phyloP scores from a whole-genome alignment of 2,329 filamentous ascomycete genomes.

The Boeremia exigua region DNA sequence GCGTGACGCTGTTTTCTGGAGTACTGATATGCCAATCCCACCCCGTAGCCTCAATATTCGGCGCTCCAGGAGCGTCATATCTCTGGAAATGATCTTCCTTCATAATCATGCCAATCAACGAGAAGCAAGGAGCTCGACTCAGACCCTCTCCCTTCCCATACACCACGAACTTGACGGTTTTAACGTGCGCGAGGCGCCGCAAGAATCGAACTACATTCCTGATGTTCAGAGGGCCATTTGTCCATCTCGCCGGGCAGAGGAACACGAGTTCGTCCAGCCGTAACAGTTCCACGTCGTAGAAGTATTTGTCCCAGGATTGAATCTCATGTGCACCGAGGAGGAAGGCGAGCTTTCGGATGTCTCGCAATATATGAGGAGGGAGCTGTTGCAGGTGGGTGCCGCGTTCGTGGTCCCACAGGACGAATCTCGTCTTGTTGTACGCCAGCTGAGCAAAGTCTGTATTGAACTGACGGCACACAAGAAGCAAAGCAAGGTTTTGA shows the following conservation, averaged over 20 bases:
- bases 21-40: constrained; percentile 49
- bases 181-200: constrained; percentile 42
- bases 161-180: constrained; percentile 42
- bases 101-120: constrained; percentile 48
- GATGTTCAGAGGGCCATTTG: constrained; percentile 1
- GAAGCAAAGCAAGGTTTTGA: constrained; percentile 38
- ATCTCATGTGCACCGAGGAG: constrained; percentile 26
- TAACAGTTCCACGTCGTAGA: constrained; percentile 39
- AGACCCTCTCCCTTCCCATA: constrained; percentile 16
- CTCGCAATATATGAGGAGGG: constrained; percentile 13
- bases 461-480: constrained; percentile 48
- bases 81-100: constrained; percentile 51
- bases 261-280: constrained; percentile 34
- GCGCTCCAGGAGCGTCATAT: constrained; percentile 41
- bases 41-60: constrained; percentile 44
- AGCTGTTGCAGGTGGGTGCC: background rate
- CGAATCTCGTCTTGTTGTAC: constrained; percentile 45
- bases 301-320: constrained; percentile 37
- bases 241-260: constrained; percentile 31
- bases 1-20: constrained; percentile 33
- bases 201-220: constrained; percentile 45
- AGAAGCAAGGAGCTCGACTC: constrained; percentile 30
- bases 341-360: constrained; percentile 42
- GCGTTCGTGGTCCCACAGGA: constrained; percentile 20
- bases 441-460: constrained; percentile 45